Evolutionary conservation across 2,329 filamentous ascomycete species (phyloP).

Genomic region (Lecanoromycetidae sp.): DNA sequence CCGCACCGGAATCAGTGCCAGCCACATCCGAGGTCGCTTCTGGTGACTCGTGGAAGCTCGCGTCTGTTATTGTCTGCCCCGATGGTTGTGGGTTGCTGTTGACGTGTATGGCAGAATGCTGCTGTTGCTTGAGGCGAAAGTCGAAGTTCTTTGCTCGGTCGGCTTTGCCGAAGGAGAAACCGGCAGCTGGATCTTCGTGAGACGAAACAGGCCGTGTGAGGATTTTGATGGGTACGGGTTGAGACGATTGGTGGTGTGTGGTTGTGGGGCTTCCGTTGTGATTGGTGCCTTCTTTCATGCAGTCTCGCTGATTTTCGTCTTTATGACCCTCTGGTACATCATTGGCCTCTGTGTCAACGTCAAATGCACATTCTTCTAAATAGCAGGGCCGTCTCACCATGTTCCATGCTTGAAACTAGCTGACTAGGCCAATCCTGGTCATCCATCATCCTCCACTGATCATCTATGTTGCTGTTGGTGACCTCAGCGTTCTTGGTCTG

Average conservation of each 20-base stretch:
- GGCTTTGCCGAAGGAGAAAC: conserved; percentile 8
- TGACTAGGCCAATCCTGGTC: neutral
- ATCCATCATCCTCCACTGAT: neutral
- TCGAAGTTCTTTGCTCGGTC: neutral
- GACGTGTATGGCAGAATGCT: neutral
- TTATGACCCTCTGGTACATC: no score
- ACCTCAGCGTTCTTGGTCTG: no score
- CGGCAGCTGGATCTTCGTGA: conserved; percentile 4
- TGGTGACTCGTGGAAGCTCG: neutral
- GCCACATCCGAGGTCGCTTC: neutral
- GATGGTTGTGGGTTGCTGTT: neutral
- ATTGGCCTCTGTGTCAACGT: neutral
- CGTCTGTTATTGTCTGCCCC: neutral
- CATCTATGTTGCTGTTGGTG: neutral
- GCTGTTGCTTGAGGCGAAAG: neutral
- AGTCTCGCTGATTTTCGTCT: no score
- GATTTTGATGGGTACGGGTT: neutral
- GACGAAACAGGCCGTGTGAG: conserved; percentile 11
- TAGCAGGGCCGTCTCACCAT: no score
- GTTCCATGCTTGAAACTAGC: neutral
- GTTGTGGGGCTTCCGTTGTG: neutral
- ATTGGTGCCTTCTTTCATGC: no score
- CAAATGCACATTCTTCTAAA: no score
- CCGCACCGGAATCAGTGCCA: neutral
- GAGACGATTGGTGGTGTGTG: neutral